Percentiles rank a stretch among this genome's conserved stretches.
These are phyloP conservation scores for Achaetomiella virescens DNA, from an alignment of 495 filamentous ascomycete genomes.

Conservation along the genomic window DNA sequence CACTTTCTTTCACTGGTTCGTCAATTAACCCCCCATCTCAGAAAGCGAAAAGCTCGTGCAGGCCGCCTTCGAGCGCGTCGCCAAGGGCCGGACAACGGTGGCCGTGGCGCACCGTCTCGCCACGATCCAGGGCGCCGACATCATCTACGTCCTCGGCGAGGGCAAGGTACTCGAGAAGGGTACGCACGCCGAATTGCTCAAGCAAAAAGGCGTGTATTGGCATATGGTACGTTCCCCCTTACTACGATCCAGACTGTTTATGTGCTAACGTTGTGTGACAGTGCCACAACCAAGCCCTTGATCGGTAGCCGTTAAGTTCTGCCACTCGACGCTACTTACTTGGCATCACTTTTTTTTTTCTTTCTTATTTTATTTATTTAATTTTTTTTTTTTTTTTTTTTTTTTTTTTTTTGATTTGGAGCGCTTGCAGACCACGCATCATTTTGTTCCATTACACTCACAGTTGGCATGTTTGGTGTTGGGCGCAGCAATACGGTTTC, in stretches of 20 bases:
- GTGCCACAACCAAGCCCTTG: constrained; percentile 39
- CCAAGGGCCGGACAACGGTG: constrained; percentile 58
- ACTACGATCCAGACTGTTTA: no score
- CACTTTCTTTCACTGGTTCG: neutral
- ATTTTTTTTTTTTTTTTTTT: neutral
- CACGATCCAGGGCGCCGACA: constrained; percentile 49
- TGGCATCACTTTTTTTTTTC: no score
- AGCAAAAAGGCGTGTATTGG: constrained; percentile 43
- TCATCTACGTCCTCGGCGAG: constrained; percentile 48
- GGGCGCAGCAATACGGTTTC: neutral
- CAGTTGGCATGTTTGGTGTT: neutral
- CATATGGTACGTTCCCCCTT: constrained; percentile 37
- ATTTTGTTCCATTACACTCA: neutral
- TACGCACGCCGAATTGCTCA: constrained; percentile 45
- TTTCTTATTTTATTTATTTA: no score
- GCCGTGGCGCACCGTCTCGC: constrained; percentile 61
- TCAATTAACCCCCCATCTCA: neutral
- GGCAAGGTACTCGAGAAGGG: constrained; percentile 48
- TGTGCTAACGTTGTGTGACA: constrained; percentile 12
- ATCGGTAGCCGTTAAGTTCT: constrained; percentile 21
- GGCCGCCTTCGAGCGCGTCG: constrained; percentile 57
- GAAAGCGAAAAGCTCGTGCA: constrained; percentile 68
- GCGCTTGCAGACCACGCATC: neutral
- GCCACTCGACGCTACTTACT: no score
- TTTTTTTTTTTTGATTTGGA: neutral